A percentile compares a stretch with the other conserved stretches of the same genome.
phyloP scores from a whole-genome alignment of 2,329 filamentous ascomycete genomes.

The Chaetomiaceae sp. region DNA sequence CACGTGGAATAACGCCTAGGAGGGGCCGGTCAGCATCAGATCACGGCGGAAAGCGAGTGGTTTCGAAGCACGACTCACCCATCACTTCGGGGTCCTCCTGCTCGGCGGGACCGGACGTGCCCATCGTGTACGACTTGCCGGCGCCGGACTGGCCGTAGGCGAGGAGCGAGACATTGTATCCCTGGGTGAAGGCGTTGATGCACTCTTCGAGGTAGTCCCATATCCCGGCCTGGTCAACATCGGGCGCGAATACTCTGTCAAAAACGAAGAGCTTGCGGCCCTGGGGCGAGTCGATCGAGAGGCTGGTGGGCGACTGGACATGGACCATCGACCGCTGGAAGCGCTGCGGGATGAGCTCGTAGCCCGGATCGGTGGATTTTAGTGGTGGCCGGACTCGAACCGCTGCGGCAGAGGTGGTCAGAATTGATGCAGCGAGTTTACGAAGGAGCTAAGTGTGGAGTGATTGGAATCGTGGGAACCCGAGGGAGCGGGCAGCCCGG shows the following conservation, averaged over 20 bases:
- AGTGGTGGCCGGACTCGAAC: conserved; percentile 89
- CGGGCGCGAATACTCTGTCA: conserved; percentile 84
- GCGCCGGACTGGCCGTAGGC: conserved; percentile 97
- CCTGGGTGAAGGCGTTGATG: conserved; percentile 82
- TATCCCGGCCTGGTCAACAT: conserved; percentile 77
- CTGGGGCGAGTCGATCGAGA: conserved; percentile 85
- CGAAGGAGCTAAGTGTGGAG: no score
- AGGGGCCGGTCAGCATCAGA: background rate
- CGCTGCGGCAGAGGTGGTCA: conserved; percentile 46
- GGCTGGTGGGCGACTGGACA: conserved; percentile 74
- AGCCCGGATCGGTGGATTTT: conserved; percentile 78
- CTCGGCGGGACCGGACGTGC: conserved; percentile 79
- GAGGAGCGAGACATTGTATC: conserved; percentile 96
- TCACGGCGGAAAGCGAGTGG: background rate
- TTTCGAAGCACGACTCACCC: conserved; percentile 52
- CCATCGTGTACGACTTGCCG: conserved; percentile 98
- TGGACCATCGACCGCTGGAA: conserved; percentile 93
- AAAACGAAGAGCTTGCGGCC: conserved; percentile 95
- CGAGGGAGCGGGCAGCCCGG: no score
- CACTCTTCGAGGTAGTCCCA: conserved; percentile 94
- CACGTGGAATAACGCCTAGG: conserved; percentile 88
- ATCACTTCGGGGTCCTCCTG: conserved; percentile 64
- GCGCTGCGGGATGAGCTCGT: conserved; percentile 88
- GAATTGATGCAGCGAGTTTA: no score
- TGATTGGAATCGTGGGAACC: no score